Evolutionary conservation across 75 land plant species (phyloP).

Genomic region (Sequoia sempervirens): DNA sequence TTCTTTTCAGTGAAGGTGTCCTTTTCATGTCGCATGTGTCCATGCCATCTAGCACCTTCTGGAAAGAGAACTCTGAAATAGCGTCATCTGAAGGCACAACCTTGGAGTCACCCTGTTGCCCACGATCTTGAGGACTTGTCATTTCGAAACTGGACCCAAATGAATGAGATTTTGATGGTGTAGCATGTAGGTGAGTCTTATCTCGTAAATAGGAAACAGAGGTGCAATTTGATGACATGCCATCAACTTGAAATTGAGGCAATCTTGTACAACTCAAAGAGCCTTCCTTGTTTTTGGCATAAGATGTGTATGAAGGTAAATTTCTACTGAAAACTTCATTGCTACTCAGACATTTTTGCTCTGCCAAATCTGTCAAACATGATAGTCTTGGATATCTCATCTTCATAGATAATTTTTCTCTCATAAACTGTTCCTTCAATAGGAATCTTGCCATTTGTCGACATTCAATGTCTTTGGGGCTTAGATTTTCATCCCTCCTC

Average conservation of each 20-base stretch:
- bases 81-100: neutral
- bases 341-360: neutral
- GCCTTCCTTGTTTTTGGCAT: neutral
- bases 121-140: neutral
- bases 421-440: neutral
- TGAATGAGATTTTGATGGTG: neutral
- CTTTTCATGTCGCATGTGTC: neutral
- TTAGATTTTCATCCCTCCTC: neutral
- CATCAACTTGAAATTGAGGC: neutral
- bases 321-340: neutral
- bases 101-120: neutral
- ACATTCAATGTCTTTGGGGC: neutral
- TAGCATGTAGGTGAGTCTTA: neutral
- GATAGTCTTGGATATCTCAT: neutral
- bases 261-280: neutral
- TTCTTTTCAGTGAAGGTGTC: constrained; percentile 6
- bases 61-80: constrained; percentile 5
- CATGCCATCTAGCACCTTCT: neutral
- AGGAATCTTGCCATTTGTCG: neutral
- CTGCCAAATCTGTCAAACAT: constrained; percentile 3
- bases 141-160: neutral
- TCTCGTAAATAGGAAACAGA: neutral
- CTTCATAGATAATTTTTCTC: neutral
- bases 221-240: neutral
- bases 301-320: neutral